Evolutionary conservation across 495 filamentous ascomycete species (phyloP).

Genomic region (Parachaetomium inaequale): DNA sequence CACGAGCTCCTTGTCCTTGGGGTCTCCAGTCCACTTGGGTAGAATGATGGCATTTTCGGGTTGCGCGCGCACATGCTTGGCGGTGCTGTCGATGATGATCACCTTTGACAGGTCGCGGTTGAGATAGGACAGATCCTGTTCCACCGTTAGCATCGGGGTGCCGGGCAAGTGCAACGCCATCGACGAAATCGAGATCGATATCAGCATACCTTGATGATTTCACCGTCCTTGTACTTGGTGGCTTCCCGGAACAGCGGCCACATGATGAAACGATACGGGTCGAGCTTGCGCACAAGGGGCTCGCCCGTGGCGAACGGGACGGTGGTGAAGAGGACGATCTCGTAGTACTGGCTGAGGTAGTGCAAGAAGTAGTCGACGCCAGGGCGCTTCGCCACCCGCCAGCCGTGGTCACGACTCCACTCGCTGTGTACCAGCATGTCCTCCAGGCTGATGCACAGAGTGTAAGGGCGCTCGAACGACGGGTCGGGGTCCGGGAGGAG

Average conservation of each 20-base stretch:
- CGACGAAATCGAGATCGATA: neutral
- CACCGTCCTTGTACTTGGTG: conserved; percentile 88
- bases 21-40: conserved; percentile 80
- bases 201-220: conserved; percentile 81
- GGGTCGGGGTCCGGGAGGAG: conserved; percentile 86
- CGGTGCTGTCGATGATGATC: conserved; percentile 83
- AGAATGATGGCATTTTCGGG: conserved; percentile 93
- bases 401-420: conserved; percentile 90
- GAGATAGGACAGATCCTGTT: conserved; percentile 86
- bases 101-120: conserved; percentile 94
- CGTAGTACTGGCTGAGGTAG: conserved; percentile 96
- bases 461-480: conserved; percentile 80
- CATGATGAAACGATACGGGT: conserved; percentile 93
- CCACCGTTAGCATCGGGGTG: conserved; percentile 4
- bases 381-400: conserved; percentile 91
- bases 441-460: conserved; percentile 85
- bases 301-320: conserved; percentile 77
- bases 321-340: conserved; percentile 91
- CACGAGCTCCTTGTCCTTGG: conserved; percentile 79
- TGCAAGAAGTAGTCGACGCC: conserved; percentile 96
- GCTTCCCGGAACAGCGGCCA: conserved; percentile 94
- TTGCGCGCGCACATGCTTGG: conserved; percentile 74
- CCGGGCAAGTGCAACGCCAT: conserved; percentile 1
- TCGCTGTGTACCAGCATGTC: conserved; percentile 91
- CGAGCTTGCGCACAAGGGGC: conserved; percentile 84